A percentile compares a stretch with the other conserved stretches of the same genome.
Conservation (phyloP, 345 rosid genomes). For the Toxicodendron radicans region DNA sequence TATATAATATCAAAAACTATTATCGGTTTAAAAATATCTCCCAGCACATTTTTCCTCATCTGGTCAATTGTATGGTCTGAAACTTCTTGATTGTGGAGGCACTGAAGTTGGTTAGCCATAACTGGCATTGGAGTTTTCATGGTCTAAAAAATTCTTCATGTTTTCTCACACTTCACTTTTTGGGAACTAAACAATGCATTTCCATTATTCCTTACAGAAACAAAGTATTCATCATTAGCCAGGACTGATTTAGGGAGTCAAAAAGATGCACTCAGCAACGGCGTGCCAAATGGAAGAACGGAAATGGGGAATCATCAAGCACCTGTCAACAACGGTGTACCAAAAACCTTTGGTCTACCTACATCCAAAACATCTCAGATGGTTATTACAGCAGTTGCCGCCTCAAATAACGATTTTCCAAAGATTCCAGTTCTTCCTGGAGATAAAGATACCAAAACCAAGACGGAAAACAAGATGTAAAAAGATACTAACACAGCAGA, state of each 20-base stretch:
- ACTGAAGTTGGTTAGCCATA: slow-evolving; percentile 12
- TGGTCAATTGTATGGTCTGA: not conserved
- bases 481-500: slow-evolving; percentile 15
- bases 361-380: slow-evolving; percentile 36
- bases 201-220: slow-evolving; percentile 50
- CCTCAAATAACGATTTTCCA: slow-evolving; percentile 33
- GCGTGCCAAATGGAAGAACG: slow-evolving; percentile 37
- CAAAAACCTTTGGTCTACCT: slow-evolving; percentile 35
- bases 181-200: slow-evolving; percentile 16
- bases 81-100: not conserved
- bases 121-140: not conserved
- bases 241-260: slow-evolving; percentile 57
- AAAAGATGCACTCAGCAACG: slow-evolving; percentile 39
- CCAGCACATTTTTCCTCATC: not conserved
- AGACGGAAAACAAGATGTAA: slow-evolving; percentile 30
- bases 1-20: no score
- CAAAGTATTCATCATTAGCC: slow-evolving; percentile 61
- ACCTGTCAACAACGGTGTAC: slow-evolving; percentile 47
- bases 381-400: slow-evolving; percentile 26
- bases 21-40: no score
- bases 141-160: not conserved
- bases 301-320: slow-evolving; percentile 48
- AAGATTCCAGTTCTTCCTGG: slow-evolving; percentile 41
- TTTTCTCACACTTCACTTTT: slow-evolving; percentile 6
- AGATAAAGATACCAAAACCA: slow-evolving; percentile 44